Evolutionary conservation across 2,329 filamentous ascomycete genomes (phyloP).

Genomic region (Botryotinia calthae): DNA sequence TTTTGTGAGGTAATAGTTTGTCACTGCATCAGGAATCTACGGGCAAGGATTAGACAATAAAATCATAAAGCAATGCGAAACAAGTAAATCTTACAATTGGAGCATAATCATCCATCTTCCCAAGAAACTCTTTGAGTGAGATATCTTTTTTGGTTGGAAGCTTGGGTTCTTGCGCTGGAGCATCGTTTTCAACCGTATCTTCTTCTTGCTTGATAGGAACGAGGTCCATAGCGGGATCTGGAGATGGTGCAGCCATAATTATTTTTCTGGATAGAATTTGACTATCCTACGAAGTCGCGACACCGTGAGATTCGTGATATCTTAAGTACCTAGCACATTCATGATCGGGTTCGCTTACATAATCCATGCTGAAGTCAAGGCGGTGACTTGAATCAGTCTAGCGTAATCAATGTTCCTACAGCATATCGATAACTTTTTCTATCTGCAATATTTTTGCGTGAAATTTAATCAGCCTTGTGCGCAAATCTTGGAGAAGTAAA

Average conservation of each 20-base stretch:
- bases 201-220: conserved; percentile 32
- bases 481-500: conserved; percentile 31
- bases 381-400: conserved; percentile 21
- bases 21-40: conserved; percentile 95
- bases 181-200: conserved; percentile 45
- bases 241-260: conserved; percentile 38
- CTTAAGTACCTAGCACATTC: not conserved
- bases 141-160: conserved; percentile 84
- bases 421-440: conserved; percentile 21
- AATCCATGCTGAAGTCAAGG: not conserved
- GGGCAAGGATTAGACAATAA: conserved; percentile 22
- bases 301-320: not conserved
- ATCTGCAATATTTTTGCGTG: conserved; percentile 11
- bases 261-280: conserved; percentile 12
- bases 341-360: conserved; percentile 5
- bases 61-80: conserved; percentile 8
- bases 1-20: conserved; percentile 95
- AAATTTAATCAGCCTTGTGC: conserved; percentile 28
- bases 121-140: conserved; percentile 85
- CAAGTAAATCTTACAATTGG: conserved; percentile 71
- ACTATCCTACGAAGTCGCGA: conserved; percentile 7
- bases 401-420: not conserved
- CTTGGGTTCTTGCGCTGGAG: conserved; percentile 55
- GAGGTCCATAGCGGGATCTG: conserved; percentile 37
- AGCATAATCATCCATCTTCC: conserved; percentile 97